Percentiles rank a stretch among this genome's conserved stretches.
These are phyloP conservation scores for Trichophyton mentagrophytes DNA, from an alignment of 2,329 filamentous ascomycete species.

Conservation along the genomic window DNA sequence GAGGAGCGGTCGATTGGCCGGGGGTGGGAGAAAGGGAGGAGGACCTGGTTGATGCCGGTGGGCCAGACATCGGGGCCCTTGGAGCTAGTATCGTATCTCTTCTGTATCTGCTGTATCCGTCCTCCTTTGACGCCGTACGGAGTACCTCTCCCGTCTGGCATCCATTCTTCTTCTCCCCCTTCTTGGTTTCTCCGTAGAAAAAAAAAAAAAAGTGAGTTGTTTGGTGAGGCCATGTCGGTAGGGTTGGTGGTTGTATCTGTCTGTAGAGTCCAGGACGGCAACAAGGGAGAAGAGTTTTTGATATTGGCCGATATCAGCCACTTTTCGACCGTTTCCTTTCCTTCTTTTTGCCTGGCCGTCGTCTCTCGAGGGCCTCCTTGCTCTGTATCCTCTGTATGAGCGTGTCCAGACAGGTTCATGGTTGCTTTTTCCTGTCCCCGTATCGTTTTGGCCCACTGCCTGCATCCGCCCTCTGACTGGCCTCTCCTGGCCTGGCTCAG, in stretches of 20 bases:
- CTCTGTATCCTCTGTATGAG: not conserved
- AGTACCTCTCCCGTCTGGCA: not conserved
- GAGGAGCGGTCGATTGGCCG: conserved; percentile 1
- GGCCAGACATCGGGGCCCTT: not conserved
- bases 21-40: not conserved
- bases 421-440: not conserved
- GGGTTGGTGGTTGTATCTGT: too few relatives aligned
- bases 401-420: not conserved
- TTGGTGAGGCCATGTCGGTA: too few relatives aligned
- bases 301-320: not conserved
- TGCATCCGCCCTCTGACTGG: not conserved
- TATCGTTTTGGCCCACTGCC: not conserved
- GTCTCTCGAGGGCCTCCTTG: not conserved
- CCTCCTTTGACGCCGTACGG: too few relatives aligned
- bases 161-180: not conserved
- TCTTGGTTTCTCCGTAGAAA: too few relatives aligned
- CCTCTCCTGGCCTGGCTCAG: not conserved
- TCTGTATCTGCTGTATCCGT: not conserved
- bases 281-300: not conserved
- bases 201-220: too few relatives aligned
- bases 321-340: not conserved
- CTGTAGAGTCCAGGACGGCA: too few relatives aligned
- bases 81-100: not conserved
- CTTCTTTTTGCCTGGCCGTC: not conserved
- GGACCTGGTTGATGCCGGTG: not conserved